phyloP scores from a whole-genome alignment of 768 basidiomycete species.

The Lactarius psammicola region DNA sequence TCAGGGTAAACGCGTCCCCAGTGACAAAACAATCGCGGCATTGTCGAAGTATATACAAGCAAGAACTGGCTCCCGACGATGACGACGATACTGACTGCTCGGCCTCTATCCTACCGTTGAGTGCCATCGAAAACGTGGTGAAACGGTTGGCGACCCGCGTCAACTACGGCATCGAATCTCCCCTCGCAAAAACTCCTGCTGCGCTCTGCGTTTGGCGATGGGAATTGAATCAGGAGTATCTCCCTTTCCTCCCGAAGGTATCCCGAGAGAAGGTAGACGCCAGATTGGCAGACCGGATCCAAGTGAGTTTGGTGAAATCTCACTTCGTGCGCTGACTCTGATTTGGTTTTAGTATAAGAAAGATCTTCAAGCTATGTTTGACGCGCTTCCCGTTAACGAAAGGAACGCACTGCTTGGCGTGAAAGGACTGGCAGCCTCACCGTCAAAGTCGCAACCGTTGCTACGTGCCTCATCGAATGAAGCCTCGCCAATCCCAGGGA shows the following conservation, averaged over 20 bases:
- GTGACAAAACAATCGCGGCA: slow-evolving; percentile 65
- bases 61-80: slow-evolving; percentile 64
- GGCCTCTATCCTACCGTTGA: slow-evolving; percentile 42
- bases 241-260: slow-evolving; percentile 66
- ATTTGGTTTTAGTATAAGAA: slow-evolving; percentile 51
- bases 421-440: slow-evolving; percentile 40
- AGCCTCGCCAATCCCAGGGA: neutral
- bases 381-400: slow-evolving; percentile 56
- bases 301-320: slow-evolving; percentile 45
- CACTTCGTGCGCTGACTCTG: neutral
- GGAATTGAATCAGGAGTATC: slow-evolving; percentile 66
- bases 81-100: slow-evolving; percentile 49
- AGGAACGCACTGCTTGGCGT: slow-evolving; percentile 51
- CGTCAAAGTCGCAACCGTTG: slow-evolving; percentile 18
- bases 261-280: slow-evolving; percentile 58
- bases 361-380: slow-evolving; percentile 54
- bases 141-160: slow-evolving; percentile 59
- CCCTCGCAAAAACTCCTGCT: slow-evolving; percentile 55
- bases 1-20: slow-evolving; percentile 35
- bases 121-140: slow-evolving; percentile 62
- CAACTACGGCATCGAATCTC: slow-evolving; percentile 75
- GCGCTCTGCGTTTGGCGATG: slow-evolving; percentile 79
- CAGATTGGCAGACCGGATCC: slow-evolving; percentile 61
- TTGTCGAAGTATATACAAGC: slow-evolving; percentile 70
- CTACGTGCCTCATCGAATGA: slow-evolving; percentile 24